phyloP scores from a whole-genome alignment of 1,139 yeast genomes.

The Geotrichum carabidarum region DNA sequence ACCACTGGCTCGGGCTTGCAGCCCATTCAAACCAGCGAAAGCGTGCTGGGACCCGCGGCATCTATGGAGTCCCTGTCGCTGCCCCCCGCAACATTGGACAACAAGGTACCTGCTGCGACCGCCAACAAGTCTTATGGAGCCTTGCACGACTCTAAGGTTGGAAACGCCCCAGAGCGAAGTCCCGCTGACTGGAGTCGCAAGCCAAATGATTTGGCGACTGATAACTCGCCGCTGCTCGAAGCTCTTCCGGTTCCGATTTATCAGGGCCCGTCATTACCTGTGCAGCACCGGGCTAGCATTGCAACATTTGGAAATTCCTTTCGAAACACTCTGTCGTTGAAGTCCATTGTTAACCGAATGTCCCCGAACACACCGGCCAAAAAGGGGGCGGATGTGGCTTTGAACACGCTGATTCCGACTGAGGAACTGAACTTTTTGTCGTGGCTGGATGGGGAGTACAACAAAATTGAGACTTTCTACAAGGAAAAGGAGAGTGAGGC shows the following conservation, averaged over 20 bases:
- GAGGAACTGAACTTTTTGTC: conserved; percentile 44
- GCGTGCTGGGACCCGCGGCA: conserved; percentile 11
- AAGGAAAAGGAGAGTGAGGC: conserved; percentile 56
- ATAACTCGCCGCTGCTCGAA: conserved; percentile 33
- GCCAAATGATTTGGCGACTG: conserved; percentile 20
- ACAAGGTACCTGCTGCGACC: conserved; percentile 7
- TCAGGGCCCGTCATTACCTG: background rate
- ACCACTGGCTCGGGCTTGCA: conserved; percentile 17
- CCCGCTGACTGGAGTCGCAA: conserved; percentile 7
- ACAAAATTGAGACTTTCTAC: conserved; percentile 58
- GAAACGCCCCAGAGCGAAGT: conserved; percentile 16
- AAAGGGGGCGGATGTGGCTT: conserved; percentile 8
- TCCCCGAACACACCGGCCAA: conserved; percentile 4
- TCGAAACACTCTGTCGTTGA: conserved; percentile 1
- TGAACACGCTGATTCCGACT: conserved; percentile 26
- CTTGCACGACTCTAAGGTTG: background rate
- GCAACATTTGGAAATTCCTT: conserved; percentile 10
- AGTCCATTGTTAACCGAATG: conserved; percentile 9
- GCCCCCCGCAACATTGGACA: conserved; percentile 31
- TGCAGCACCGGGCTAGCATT: conserved; percentile 7
- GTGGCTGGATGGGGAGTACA: conserved; percentile 60
- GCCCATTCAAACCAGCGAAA: conserved; percentile 7
- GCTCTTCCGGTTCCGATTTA: conserved; percentile 6
- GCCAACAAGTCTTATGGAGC: conserved; percentile 10
- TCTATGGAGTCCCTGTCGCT: conserved; percentile 22